Evolutionary conservation across 2,329 filamentous ascomycete species (phyloP).

Genomic region (Dactylella cylindrospora): DNA sequence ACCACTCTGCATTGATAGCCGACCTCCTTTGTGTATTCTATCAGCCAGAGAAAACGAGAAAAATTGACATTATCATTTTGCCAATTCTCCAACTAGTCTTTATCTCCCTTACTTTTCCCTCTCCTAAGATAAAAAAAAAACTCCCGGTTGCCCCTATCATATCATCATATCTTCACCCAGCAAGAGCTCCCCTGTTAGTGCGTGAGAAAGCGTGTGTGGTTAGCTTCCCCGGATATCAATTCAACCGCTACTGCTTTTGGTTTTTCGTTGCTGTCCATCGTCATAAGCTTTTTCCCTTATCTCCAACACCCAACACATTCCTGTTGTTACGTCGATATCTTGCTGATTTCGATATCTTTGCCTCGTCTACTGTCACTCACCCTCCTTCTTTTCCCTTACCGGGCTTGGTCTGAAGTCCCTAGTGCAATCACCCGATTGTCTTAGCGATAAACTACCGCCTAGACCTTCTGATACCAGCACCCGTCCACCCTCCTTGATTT

Average conservation of each 20-base stretch:
- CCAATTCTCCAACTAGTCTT: too few species aligned
- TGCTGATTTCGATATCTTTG: too few species aligned
- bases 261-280: constrained; percentile 1
- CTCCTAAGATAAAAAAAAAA: constrained; percentile 2
- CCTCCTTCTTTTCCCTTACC: too few species aligned
- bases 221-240: constrained; percentile 10
- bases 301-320: constrained; percentile 41
- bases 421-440: too few species aligned
- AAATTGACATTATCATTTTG: neutral
- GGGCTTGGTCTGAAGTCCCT: too few species aligned
- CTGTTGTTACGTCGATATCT: too few species aligned
- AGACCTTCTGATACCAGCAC: too few species aligned
- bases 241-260: constrained; percentile 11
- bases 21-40: constrained; percentile 33
- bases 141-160: constrained; percentile 37
- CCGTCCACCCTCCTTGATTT: too few species aligned
- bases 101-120: constrained; percentile 17
- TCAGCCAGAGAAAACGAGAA: constrained; percentile 26
- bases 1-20: too few species aligned
- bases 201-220: constrained; percentile 15
- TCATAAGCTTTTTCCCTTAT: constrained; percentile 19
- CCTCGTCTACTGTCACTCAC: too few species aligned
- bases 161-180: too few species aligned
- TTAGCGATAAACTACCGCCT: too few species aligned
- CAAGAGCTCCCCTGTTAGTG: neutral